Evolutionary conservation across 1,139 yeast genomes (phyloP).

Genomic region (Saccharomyces hybrid): DNA sequence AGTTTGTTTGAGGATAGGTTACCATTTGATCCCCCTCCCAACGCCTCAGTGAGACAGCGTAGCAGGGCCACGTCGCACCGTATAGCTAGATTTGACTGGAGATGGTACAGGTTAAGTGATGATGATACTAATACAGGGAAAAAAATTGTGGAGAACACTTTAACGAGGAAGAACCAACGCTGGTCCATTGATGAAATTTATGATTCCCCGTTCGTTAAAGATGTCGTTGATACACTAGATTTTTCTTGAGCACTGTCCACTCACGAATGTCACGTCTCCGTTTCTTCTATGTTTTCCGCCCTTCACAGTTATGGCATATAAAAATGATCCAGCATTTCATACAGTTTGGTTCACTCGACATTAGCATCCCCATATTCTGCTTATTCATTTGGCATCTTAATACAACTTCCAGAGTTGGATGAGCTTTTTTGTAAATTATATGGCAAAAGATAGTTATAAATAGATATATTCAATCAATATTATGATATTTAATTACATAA

Average conservation of each 20-base stretch:
- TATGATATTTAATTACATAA: not conserved
- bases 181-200: constrained; percentile 36
- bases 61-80: constrained; percentile 68
- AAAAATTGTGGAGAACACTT: constrained; percentile 44
- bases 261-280: not conserved
- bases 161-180: constrained; percentile 48
- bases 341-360: not conserved
- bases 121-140: constrained; percentile 40
- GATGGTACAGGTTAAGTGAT: constrained; percentile 51
- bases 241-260: constrained; percentile 4
- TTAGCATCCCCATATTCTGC: not conserved
- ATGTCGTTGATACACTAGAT: constrained; percentile 7
- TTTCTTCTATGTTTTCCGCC: not conserved
- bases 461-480: not conserved
- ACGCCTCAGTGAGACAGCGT: constrained; percentile 41
- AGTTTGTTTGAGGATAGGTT: constrained; percentile 73
- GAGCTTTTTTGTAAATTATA: not conserved
- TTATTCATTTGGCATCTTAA: not conserved
- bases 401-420: not conserved
- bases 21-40: constrained; percentile 76
- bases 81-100: constrained; percentile 90
- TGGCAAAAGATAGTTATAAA: not conserved
- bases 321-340: not conserved
- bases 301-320: not conserved
- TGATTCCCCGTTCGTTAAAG: constrained; percentile 32